phyloP scores from a whole-genome alignment of 129 eudicot genomes.

The Saposhnikovia divaricata region DNA sequence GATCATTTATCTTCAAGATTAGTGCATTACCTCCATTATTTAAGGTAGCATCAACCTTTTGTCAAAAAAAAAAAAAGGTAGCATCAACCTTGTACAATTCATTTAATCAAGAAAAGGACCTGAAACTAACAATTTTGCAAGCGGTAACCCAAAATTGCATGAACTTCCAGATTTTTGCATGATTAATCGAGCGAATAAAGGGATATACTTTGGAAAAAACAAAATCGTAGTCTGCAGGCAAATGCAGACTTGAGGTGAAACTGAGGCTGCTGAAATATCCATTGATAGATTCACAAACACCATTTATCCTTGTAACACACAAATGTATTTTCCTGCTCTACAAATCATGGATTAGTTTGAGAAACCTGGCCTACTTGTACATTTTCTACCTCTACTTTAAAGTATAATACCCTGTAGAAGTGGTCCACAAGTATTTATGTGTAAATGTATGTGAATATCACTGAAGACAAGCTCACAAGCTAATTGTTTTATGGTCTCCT shows the following conservation, averaged over 20 bases:
- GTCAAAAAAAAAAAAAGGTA: too few relatives aligned
- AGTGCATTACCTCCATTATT: neutral
- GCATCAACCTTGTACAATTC: neutral
- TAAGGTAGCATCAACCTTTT: neutral
- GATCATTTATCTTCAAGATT: neutral
- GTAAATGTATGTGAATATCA: slow-evolving; percentile 13
- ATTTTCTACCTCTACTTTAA: neutral
- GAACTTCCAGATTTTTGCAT: neutral
- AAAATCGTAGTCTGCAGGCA: neutral
- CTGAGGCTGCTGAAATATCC: neutral
- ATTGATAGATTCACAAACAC: neutral
- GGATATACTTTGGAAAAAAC: neutral
- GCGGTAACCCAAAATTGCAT: neutral
- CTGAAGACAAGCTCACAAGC: slow-evolving; percentile 55
- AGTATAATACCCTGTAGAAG: slow-evolving; percentile 12
- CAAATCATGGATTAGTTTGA: neutral
- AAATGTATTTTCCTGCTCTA: neutral
- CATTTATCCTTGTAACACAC: neutral
- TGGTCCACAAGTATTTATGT: slow-evolving; percentile 55
- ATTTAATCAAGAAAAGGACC: neutral
- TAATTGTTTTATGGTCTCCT: slow-evolving; percentile 52
- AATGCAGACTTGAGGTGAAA: neutral
- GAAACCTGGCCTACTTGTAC: neutral
- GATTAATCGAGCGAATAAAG: neutral
- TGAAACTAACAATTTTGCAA: neutral